A percentile compares a stretch with the other conserved stretches of the same genome.
phyloP scores from a whole-genome alignment of 495 filamentous ascomycete genomes.

The Penicillium silybi region DNA sequence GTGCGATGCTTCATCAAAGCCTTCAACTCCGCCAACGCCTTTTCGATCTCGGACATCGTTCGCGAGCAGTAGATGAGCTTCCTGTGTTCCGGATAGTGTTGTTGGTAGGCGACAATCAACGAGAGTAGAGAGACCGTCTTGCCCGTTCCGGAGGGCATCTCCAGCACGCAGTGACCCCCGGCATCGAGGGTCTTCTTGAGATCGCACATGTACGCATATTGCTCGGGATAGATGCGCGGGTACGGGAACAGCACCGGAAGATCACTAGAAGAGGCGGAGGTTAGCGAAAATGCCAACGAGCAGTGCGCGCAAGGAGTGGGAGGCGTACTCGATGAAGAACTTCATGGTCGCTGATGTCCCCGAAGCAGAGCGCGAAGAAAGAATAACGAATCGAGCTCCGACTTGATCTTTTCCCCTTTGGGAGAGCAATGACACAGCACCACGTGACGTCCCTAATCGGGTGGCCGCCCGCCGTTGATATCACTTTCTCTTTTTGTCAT shows the following conservation, averaged over 20 bases:
- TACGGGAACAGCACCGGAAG: constrained; percentile 96
- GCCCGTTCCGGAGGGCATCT: constrained; percentile 99
- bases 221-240: constrained; percentile 93
- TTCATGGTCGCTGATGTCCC: constrained; percentile 64
- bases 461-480: constrained; percentile 24
- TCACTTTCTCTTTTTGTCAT: constrained; percentile 3
- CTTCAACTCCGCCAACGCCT: constrained; percentile 89
- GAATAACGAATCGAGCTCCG: constrained; percentile 2
- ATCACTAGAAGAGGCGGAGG: constrained; percentile 51
- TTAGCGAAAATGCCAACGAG: constrained; percentile 2
- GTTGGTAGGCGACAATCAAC: constrained; percentile 93
- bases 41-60: constrained; percentile 65
- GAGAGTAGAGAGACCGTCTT: constrained; percentile 96
- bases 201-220: constrained; percentile 99
- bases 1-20: constrained; percentile 90
- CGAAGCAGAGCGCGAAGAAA: constrained; percentile 12
- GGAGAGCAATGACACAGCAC: constrained; percentile 36
- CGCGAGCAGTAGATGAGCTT: constrained; percentile 99
- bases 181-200: constrained; percentile 95
- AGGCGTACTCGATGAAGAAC: constrained; percentile 83
- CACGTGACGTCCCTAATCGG: constrained; percentile 43
- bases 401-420: constrained; percentile 30
- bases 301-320: neutral
- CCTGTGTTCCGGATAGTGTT: constrained; percentile 81
- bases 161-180: constrained; percentile 93